Base-by-base conservation (phyloP, 2,329 filamentous ascomycete genomes). In the Exophiala oligosperma region DNA sequence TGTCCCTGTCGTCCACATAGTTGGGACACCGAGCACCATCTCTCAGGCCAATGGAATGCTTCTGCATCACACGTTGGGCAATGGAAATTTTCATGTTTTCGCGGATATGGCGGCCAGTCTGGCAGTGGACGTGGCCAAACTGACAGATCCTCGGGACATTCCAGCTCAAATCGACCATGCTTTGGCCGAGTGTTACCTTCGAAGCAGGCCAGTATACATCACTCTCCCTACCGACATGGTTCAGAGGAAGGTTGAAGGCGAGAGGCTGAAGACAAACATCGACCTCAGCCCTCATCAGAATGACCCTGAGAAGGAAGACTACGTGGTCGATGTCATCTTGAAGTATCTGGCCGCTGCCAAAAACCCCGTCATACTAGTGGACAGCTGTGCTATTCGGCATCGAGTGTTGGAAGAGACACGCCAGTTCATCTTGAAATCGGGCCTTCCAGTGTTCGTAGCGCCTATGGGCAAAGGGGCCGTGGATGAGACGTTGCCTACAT, bases 191-290 rank as follows among this genome's bases (percentile, higher is more conserved):
- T 63, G 64, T 49, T 65, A 66, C 32, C 59, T 66, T 24, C 55
- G 53, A 23, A 61, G 64, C 23, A 48, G 66, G 37, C 67, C 67
- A 5, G 67, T 65, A 8, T 68, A 68, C 52, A 50, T 68, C 24
- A 65, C 64, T 11, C 52, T 68, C 5, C 67, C 67, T 0, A 60
- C 64, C 21, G 67, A 68, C 48, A 61, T 68, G 44, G 62, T 64
- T 21, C 54, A 53, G 46, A 59, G 52, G 41, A 60, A 60, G 52
- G 56, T 64, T 9, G 87, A 93, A 70, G 91, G 89, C 37, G 81
- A 83, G 48, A 79, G 87, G 9, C 80, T 96, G 12, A 81, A 86
- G 26, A 86, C 79, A 0, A 85, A 85, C 0, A 84, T 96, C 59
- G 56, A 67, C 40, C 58, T 64, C 8, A 54, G 57, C 23, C 57